Evolutionary conservation across 768 basidiomycete genomes (phyloP).

Genomic region (Mycena kentingensis): DNA sequence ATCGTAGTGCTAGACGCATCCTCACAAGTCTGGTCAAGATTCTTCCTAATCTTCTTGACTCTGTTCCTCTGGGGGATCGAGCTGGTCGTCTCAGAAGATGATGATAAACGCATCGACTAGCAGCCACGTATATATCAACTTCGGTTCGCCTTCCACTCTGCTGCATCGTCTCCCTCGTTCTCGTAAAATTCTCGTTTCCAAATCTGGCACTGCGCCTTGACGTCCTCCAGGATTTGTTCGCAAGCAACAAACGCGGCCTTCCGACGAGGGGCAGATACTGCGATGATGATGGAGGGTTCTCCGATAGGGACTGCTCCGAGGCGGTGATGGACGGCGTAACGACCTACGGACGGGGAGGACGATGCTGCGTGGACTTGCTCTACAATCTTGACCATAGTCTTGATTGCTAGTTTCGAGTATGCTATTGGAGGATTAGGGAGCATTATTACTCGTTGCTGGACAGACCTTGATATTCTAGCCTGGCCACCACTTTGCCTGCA

Average conservation of each 20-base stretch:
- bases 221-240: constrained; percentile 82
- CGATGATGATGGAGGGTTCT: constrained; percentile 81
- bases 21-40: constrained; percentile 92
- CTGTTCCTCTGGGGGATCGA: constrained; percentile 83
- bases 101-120: constrained; percentile 69
- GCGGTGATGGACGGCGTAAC: constrained; percentile 71
- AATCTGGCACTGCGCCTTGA: constrained; percentile 81
- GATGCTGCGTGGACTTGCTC: constrained; percentile 43
- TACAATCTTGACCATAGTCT: constrained; percentile 69
- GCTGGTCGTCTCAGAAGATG: constrained; percentile 74
- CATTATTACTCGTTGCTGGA: not conserved
- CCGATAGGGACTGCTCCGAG: constrained; percentile 78
- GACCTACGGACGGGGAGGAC: constrained; percentile 44
- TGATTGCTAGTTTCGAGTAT: constrained; percentile 78
- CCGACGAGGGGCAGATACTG: constrained; percentile 82
- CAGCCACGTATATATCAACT: constrained; percentile 19
- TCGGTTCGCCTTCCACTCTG: constrained; percentile 71
- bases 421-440: constrained; percentile 35
- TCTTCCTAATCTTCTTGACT: constrained; percentile 89
- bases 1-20: constrained; percentile 77
- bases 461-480: constrained; percentile 69
- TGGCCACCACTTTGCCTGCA: constrained; percentile 68
- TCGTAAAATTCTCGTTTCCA: constrained; percentile 93
- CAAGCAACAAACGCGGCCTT: constrained; percentile 79
- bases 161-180: constrained; percentile 59